Percentiles rank a stretch among this genome's conserved stretches.
phyloP scores from a whole-genome alignment of 2,329 filamentous ascomycete genomes.

The Coccinonectria pachysandricola region DNA sequence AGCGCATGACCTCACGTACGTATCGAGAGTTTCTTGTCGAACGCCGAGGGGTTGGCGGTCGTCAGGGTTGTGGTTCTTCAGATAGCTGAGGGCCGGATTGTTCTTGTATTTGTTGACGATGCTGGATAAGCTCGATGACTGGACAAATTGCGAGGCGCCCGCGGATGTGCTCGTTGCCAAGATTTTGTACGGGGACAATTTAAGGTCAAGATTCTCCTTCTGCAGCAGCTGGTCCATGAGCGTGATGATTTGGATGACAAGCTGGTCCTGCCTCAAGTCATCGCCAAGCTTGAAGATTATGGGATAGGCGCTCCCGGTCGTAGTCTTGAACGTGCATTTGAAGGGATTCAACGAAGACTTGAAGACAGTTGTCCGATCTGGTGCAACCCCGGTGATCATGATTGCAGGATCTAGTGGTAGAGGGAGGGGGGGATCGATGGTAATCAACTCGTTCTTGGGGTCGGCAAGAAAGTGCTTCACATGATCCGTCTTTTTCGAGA shows the following conservation, averaged over 20 bases:
- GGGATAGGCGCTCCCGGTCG: conserved; percentile 67
- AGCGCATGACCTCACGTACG: conserved; percentile 88
- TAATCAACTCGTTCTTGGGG: conserved; percentile 76
- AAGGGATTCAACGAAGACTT: conserved; percentile 91
- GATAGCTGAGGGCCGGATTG: conserved; percentile 67
- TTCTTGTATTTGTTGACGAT: conserved; percentile 74
- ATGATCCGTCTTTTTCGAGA: conserved; percentile 69
- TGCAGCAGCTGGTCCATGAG: conserved; percentile 93
- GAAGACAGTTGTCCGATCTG: conserved; percentile 83
- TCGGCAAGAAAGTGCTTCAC: conserved; percentile 79
- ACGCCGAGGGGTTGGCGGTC: conserved; percentile 71
- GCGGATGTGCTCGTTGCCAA: conserved; percentile 83
- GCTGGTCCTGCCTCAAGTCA: conserved; percentile 89
- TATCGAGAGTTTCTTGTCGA: conserved; percentile 86
- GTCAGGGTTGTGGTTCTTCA: conserved; percentile 84
- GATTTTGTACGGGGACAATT: conserved; percentile 91
- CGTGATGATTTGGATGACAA: conserved; percentile 94
- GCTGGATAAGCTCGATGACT: conserved; percentile 71
- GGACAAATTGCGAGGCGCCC: conserved; percentile 88
- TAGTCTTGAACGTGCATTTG: conserved; percentile 81
- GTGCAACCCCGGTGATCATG: conserved; percentile 65
- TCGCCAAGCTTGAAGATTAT: conserved; percentile 97
- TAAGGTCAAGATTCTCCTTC: conserved; percentile 93
- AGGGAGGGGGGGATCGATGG: conserved; percentile 76
- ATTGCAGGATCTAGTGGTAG: conserved; percentile 81